These are phyloP conservation scores for Xylariaceae sp. DNA, from an alignment of 2,329 filamentous ascomycete species.

Conservation along the genomic window DNA sequence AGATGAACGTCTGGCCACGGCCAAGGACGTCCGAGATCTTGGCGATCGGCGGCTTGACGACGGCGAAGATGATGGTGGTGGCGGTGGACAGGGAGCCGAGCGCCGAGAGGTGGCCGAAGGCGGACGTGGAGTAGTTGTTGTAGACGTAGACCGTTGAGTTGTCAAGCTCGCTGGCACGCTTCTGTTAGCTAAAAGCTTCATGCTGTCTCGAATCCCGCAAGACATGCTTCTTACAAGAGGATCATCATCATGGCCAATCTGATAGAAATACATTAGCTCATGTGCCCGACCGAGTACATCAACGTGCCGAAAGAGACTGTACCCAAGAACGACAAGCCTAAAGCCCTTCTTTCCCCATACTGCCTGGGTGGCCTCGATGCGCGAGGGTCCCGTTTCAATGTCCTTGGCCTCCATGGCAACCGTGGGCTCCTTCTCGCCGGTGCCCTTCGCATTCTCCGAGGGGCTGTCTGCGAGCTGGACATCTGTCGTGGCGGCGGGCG, in stretches of 20 bases:
- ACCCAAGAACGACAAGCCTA: background rate
- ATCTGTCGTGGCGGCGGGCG: too few species aligned
- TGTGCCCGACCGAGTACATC: background rate
- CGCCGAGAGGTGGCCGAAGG: slow-evolving; percentile 24
- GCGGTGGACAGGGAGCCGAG: slow-evolving; percentile 24
- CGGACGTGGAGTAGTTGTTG: slow-evolving; percentile 25
- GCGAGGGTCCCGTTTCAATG: background rate
- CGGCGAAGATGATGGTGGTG: slow-evolving; percentile 34
- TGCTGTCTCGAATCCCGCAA: too few species aligned
- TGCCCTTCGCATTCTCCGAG: background rate
- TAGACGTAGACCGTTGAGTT: slow-evolving; percentile 19
- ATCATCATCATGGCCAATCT: slow-evolving; percentile 17
- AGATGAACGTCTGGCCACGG: slow-evolving; percentile 51
- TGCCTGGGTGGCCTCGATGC: background rate
- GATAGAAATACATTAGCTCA: slow-evolving; percentile 2
- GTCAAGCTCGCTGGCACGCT: slow-evolving; percentile 11
- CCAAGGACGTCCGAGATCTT: slow-evolving; percentile 57
- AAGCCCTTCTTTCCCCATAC: background rate
- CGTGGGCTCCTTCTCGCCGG: background rate
- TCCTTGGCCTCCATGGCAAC: background rate
- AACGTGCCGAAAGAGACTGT: background rate
- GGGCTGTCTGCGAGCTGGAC: too few species aligned
- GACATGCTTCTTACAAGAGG: too few species aligned
- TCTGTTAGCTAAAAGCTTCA: slow-evolving; percentile 2
- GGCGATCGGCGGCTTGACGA: slow-evolving; percentile 53